Percentiles rank a stretch among this genome's conserved stretches.
Evolutionary conservation across 1,284 basidiomycete species (phyloP).

Genomic region (Irpex sp.): DNA sequence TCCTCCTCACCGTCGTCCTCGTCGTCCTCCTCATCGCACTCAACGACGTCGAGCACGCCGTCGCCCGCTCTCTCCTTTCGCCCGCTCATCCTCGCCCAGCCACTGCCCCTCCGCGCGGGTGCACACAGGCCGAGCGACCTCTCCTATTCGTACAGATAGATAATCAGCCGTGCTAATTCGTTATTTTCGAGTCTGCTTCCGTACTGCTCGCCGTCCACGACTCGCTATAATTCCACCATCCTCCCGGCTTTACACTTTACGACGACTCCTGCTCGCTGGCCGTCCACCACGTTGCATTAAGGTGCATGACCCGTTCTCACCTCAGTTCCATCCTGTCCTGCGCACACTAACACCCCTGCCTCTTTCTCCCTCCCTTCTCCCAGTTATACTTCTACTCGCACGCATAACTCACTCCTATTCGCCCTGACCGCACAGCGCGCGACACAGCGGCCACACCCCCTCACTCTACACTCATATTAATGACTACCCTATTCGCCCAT

Average conservation of each 20-base stretch:
- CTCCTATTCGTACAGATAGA: constrained; percentile 5
- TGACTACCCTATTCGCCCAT: constrained; percentile 27
- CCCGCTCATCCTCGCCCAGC: background rate
- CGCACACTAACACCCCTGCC: background rate
- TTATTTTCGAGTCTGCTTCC: constrained; percentile 7
- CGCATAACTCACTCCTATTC: constrained; percentile 2
- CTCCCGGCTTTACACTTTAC: background rate
- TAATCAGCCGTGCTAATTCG: constrained; percentile 5
- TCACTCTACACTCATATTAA: constrained; percentile 20
- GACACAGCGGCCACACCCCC: constrained; percentile 3
- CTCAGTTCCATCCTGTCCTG: background rate
- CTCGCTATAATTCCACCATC: background rate
- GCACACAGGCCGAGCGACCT: background rate
- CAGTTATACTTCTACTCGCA: background rate
- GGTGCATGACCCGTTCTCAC: background rate
- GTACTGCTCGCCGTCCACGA: background rate
- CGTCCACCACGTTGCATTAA: constrained; percentile 2
- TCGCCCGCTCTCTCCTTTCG: background rate
- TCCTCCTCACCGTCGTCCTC: background rate
- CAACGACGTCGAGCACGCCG: background rate
- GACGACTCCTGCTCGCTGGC: background rate
- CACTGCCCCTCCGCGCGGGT: background rate
- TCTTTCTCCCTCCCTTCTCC: background rate
- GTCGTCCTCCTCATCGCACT: background rate
- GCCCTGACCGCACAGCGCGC: constrained; percentile 10